Percentiles rank a stretch among this genome's conserved stretches.
These are phyloP conservation scores for Dalechampia spathulata DNA, from an alignment of 441 rosid genomes.

Conservation along the genomic window DNA sequence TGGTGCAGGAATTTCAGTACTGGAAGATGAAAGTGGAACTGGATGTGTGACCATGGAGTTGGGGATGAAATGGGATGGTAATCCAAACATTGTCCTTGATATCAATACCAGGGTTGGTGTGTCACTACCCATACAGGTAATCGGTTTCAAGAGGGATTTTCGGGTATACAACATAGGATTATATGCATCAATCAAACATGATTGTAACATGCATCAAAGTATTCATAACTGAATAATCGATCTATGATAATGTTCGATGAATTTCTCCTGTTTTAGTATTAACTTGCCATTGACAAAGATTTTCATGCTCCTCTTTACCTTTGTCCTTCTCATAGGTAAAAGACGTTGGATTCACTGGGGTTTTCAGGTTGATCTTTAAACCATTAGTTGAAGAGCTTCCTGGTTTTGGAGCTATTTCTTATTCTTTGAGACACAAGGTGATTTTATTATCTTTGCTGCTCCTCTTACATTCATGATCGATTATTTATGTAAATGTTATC, in stretches of 20 bases:
- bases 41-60: slow-evolving; percentile 70
- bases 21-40: slow-evolving; percentile 49
- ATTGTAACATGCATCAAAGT: too few relatives aligned
- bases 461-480: too few relatives aligned
- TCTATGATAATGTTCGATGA: too few relatives aligned
- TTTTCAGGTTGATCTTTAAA: slow-evolving; percentile 95
- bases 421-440: slow-evolving; percentile 86
- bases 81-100: slow-evolving; percentile 68
- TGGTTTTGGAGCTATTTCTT: slow-evolving; percentile 93
- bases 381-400: slow-evolving; percentile 94
- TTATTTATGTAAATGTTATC: background rate
- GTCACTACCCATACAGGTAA: slow-evolving; percentile 57
- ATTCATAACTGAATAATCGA: too few relatives aligned
- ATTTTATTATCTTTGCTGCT: background rate
- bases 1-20: slow-evolving; percentile 49
- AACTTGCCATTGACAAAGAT: too few relatives aligned
- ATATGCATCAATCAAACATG: too few relatives aligned
- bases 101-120: slow-evolving; percentile 70
- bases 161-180: too few relatives aligned
- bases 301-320: too few relatives aligned
- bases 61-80: slow-evolving; percentile 95
- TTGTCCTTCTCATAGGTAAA: slow-evolving; percentile 62
- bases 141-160: too few relatives aligned
- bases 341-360: slow-evolving; percentile 91
- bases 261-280: too few relatives aligned